Evolutionary conservation across 75 land plant species (phyloP), one percentile per base, ranked within the genome.

Genomic region (Pinus albicaulis): DNA sequence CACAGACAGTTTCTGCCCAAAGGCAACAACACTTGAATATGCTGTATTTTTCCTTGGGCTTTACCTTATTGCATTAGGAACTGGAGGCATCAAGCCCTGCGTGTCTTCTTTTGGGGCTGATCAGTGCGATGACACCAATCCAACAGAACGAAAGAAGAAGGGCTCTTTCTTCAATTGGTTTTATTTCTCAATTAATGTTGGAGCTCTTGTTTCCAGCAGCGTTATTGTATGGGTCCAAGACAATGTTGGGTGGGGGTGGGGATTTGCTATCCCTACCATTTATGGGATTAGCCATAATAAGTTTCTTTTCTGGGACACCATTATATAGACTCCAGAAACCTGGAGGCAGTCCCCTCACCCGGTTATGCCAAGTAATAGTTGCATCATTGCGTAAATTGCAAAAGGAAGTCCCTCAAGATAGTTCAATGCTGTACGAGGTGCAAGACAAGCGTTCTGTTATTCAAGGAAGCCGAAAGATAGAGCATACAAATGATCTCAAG

Each of bases 61-160:
- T 12, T 95, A 95, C 74, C 78, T 95, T n/a, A 86, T 95, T 63
- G 96, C 93, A 17, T 78, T 93, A 19, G 98, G 98, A 26, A 86
- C 90, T 7, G 98, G 98, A 23, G 87, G 91, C n/a, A 80, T 87
- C 56, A 82, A 87, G 36, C 74, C 87, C 6, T 79, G 77, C 12
- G 93, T 91, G 19, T 89, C 88, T 62, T 82, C 96, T 52, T 89
- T 93, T 72, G 93, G 93, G 8, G 93, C 96, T 3, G 96, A 93
- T 65, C 96, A 93, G 61, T 95, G 93, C 78, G 98, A 95, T 80
- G 93, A 91, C 34, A 86, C 89, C 19, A 92, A 92, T 68, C 80
- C 88, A 11, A 19, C 31, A n/a, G 98, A 95, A 64, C 85, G 84
- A 55, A 76, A 82, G n/a, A 82, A 76, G 73, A 95, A 89, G 74